A percentile compares a stretch with the other conserved stretches of the same genome.
These are phyloP conservation scores for Mollisia scopiformis DNA, from an alignment of 2,329 filamentous ascomycete species.

Conservation along the genomic window DNA sequence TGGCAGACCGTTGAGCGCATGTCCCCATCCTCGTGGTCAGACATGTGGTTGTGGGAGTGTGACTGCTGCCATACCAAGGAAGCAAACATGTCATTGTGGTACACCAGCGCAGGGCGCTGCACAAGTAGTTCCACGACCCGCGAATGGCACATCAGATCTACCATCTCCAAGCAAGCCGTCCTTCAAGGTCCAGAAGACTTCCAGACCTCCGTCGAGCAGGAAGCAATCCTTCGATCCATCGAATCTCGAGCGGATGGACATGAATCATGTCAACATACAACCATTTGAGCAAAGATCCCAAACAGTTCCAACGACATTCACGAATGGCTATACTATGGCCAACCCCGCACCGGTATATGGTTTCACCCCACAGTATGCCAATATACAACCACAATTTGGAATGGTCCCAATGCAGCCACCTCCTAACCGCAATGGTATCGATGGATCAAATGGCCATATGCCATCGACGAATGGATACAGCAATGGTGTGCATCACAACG, in stretches of 20 bases:
- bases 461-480: constrained; percentile 24
- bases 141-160: constrained; percentile 39
- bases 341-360: constrained; percentile 24
- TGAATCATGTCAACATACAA: constrained; percentile 53
- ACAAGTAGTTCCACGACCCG: constrained; percentile 18
- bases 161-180: constrained; percentile 35
- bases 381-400: constrained; percentile 26
- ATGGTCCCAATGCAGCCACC: constrained; percentile 26
- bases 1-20: constrained; percentile 69
- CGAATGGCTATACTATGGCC: constrained; percentile 27
- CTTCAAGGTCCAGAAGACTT: constrained; percentile 35
- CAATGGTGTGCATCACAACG: constrained; percentile 15
- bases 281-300: constrained; percentile 37
- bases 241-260: constrained; percentile 55
- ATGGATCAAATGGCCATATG: background rate
- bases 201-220: constrained; percentile 26
- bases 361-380: constrained; percentile 29
- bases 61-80: constrained; percentile 65
- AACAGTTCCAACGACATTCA: constrained; percentile 26
- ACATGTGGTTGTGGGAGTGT: constrained; percentile 63
- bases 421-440: constrained; percentile 16
- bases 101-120: constrained; percentile 22
- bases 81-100: constrained; percentile 59
- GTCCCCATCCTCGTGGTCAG: constrained; percentile 58
- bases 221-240: constrained; percentile 55